These are phyloP conservation scores for Aureobasidium uvarum DNA, from an alignment of 2,329 filamentous ascomycete species.

Conservation along the genomic window DNA sequence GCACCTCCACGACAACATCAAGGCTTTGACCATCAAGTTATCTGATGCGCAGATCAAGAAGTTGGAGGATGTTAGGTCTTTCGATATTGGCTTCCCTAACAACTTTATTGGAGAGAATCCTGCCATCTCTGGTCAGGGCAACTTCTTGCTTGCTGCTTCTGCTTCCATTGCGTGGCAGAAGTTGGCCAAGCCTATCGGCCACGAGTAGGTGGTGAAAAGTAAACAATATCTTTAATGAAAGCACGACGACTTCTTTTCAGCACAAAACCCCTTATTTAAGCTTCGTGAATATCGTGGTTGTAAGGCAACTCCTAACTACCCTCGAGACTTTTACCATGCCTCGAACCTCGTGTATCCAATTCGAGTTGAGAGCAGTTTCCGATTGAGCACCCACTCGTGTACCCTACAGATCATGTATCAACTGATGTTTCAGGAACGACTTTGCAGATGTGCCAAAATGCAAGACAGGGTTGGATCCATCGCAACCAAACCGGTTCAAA, in stretches of 20 bases:
- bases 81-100: slow-evolving; percentile 63
- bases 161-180: slow-evolving; percentile 35
- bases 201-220: slow-evolving; percentile 31
- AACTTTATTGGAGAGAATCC: slow-evolving; percentile 46
- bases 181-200: slow-evolving; percentile 36
- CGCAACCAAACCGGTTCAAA: no score
- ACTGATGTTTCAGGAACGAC: no score
- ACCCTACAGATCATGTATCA: no score
- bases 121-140: slow-evolving; percentile 33
- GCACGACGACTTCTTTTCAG: background rate
- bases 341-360: no score
- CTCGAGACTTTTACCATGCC: no score
- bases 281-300: no score
- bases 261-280: no score
- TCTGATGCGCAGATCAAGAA: slow-evolving; percentile 60
- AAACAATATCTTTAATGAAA: background rate
- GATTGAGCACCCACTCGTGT: no score
- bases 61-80: slow-evolving; percentile 58
- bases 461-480: no score
- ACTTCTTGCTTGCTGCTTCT: slow-evolving; percentile 32
- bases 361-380: no score
- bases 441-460: no score
- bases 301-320: no score
- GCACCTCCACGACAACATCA: slow-evolving; percentile 65
- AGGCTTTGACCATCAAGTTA: slow-evolving; percentile 59